These are phyloP conservation scores for Barbarea vulgaris DNA, from an alignment of 345 rosid genomes.

Conservation along the genomic window DNA sequence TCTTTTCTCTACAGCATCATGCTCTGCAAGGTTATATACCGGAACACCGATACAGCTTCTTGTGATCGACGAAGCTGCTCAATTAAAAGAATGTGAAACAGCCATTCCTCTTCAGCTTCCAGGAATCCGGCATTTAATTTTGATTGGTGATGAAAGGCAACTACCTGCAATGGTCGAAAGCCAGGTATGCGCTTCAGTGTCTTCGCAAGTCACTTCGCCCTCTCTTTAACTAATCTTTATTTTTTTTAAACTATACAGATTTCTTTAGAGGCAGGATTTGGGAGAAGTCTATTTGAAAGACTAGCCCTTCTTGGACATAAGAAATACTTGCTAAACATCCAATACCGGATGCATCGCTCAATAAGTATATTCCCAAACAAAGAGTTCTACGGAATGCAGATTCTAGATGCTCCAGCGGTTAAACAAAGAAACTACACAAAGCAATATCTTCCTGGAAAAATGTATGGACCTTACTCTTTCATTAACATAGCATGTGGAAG, in stretches of 20 bases:
- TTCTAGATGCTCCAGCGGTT: conserved; percentile 52
- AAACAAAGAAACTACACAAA: conserved; percentile 35
- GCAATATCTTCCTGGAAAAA: conserved; percentile 40
- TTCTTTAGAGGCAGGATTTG: conserved; percentile 46
- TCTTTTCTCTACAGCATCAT: conserved; percentile 51
- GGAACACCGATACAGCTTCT: conserved; percentile 38
- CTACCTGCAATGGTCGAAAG: conserved; percentile 54
- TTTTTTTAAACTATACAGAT: conserved; percentile 34
- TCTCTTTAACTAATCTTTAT: not conserved
- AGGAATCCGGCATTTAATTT: conserved; percentile 47
- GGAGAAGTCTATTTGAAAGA: conserved; percentile 76
- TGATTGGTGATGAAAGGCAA: conserved; percentile 52
- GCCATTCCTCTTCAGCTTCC: conserved; percentile 48
- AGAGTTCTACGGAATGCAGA: conserved; percentile 47
- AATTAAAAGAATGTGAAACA: conserved; percentile 57
- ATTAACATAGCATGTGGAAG: conserved; percentile 42
- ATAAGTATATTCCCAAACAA: conserved; percentile 62
- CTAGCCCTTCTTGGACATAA: conserved; percentile 46
- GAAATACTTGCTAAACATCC: conserved; percentile 57
- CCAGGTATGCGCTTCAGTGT: conserved; percentile 33
- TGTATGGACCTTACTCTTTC: conserved; percentile 53
- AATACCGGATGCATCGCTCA: conserved; percentile 71
- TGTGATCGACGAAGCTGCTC: conserved; percentile 60
- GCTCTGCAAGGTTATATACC: conserved; percentile 41
- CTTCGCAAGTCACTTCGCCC: not conserved